phyloP scores from a whole-genome alignment of 345 rosid species.

The Eucalyptus camaldulensis region DNA sequence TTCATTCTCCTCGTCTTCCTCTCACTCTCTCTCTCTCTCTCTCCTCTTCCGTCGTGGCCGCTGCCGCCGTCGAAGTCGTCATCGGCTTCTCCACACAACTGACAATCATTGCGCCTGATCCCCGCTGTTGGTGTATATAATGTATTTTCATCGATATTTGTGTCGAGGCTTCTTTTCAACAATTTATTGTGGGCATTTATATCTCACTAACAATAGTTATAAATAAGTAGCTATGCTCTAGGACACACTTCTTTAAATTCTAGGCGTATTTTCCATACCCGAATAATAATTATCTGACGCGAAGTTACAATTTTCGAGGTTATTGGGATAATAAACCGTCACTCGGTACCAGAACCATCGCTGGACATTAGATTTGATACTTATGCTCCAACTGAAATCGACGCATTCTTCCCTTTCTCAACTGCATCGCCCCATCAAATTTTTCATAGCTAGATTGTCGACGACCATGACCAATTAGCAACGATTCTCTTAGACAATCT shows the following conservation, averaged over 20 bases:
- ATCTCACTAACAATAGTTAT: background rate
- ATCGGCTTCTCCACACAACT: background rate
- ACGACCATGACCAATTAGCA: background rate
- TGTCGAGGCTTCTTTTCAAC: background rate
- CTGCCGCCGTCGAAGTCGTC: background rate
- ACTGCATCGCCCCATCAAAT: background rate
- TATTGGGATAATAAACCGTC: background rate
- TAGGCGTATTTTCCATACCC: background rate
- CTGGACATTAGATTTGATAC: background rate
- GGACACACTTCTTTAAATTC: background rate
- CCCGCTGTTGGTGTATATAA: background rate
- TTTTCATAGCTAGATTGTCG: background rate
- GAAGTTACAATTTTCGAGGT: background rate
- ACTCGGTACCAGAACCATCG: background rate
- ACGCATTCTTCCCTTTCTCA: background rate
- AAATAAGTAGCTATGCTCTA: background rate
- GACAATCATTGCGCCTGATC: background rate
- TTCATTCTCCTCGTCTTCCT: background rate
- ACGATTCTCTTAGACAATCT: background rate
- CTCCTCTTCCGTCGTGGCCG: background rate
- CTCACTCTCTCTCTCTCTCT: background rate
- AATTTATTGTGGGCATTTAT: background rate
- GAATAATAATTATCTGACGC: background rate
- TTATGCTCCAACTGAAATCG: background rate
- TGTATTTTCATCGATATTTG: background rate